Base-by-base conservation (phyloP, 192 early-diverging fungal genomes). In the Gonapodya prolifera region DNA sequence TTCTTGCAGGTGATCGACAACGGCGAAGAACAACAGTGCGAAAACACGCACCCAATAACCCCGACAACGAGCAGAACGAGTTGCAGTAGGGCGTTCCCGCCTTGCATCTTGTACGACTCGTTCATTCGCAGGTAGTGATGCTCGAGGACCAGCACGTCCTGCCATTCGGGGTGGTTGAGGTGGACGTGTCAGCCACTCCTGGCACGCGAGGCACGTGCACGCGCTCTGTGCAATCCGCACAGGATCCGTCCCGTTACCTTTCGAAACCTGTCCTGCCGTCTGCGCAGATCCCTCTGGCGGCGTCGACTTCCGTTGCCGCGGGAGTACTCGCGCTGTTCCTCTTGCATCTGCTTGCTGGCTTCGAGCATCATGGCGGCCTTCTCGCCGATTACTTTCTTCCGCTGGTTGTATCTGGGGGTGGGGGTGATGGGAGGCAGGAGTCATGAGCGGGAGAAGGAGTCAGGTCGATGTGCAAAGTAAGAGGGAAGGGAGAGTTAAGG, bases 81-180 rank as follows among this genome's bases (percentile, higher is more conserved):
- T 75, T 90, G 88, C 18, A 81, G 32, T 0, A 90, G 70, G 36
- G 89, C 78, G 35, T 89, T 83, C 0, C 86, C 86, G 36, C 87
- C 87, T 69, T 85, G 85, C n/a, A 78, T 78, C 33, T 81, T 80
- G 79, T 88, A 90, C 34, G 75, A 70, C 8, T 85, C 85, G 77
- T 90, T 87, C 29, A 90, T 73, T 13, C 82, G 75, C 13, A 83
- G 83, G 81, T 86, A 90, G 71, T 89, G 86, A 75, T 85, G 83
- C 75, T 90, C 89, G 30, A 90, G 78, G 69, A 87, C 81, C 13
- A 90, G 30, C 8, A 88, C 83, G 77, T 89, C 86, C 82, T 88
- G 8, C 23, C 45, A 61, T 61, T 61, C 23, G 45, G 8, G 45
- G 45, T 8, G 45, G 45, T 61, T n/a, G n/a, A n/a, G n/a, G 45